phyloP scores from a whole-genome alignment of 306 rosid genomes.

The Phaseolus lunatus region DNA sequence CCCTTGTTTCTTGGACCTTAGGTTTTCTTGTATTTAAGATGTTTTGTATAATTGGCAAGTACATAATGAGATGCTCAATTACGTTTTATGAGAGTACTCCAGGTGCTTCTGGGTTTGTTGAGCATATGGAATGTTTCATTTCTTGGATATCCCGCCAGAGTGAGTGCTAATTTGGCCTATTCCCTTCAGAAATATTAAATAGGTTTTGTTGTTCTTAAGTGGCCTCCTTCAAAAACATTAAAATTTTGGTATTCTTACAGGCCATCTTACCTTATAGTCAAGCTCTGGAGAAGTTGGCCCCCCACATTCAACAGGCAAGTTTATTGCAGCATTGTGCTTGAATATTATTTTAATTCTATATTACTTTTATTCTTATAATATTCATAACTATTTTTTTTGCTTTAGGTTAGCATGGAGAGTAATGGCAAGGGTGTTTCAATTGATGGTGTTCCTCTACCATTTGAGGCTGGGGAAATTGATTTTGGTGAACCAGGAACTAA shows the following conservation, averaged over 20 bases:
- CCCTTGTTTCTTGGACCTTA: constrained; percentile 18
- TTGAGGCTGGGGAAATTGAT: constrained; percentile 97
- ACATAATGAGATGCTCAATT: constrained; percentile 34
- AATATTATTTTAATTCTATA: constrained; percentile 3
- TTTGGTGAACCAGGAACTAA: constrained; percentile 99
- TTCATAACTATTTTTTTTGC: not conserved
- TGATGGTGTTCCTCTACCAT: constrained; percentile 85
- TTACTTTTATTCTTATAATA: constrained; percentile 25
- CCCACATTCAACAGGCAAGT: constrained; percentile 91
- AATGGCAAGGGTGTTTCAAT: constrained; percentile 97
- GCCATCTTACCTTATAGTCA: constrained; percentile 94
- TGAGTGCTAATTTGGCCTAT: constrained; percentile 49
- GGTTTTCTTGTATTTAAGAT: not conserved
- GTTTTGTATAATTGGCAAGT: constrained; percentile 27
- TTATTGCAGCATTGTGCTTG: constrained; percentile 36
- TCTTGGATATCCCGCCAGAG: constrained; percentile 93
- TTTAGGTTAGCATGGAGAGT: constrained; percentile 99
- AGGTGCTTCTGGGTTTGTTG: constrained; percentile 92
- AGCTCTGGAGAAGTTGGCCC: constrained; percentile 92
- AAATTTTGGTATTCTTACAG: constrained; percentile 50
- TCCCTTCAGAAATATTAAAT: not conserved
- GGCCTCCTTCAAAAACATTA: constrained; percentile 3
- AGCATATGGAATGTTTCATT: constrained; percentile 91
- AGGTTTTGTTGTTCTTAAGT: constrained; percentile 26
- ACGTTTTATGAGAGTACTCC: constrained; percentile 42